Percentiles rank a stretch among this genome's conserved stretches.
Evolutionary conservation across 345 rosid genomes (phyloP).

Genomic region (Gynandropsis gynandra): DNA sequence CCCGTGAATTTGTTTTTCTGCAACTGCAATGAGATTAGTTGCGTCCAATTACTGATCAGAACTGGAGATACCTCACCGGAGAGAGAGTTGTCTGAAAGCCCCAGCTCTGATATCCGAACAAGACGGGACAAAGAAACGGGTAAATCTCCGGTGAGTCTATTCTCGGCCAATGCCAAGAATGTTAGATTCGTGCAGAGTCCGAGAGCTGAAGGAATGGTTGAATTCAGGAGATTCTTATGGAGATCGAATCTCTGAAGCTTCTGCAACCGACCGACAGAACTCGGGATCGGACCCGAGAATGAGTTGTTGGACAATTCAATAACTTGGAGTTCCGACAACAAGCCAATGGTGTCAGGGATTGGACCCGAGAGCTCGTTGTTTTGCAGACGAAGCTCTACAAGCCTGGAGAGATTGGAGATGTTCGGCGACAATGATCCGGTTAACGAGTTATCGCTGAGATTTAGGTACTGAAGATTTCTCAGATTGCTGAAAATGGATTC

Average conservation of each 20-base stretch:
- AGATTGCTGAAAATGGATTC: constrained; percentile 36
- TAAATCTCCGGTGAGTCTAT: constrained; percentile 42
- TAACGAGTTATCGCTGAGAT: constrained; percentile 35
- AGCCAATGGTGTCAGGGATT: constrained; percentile 39
- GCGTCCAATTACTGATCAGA: constrained; percentile 41
- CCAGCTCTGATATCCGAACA: constrained; percentile 25
- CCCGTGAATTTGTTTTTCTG: constrained; percentile 44
- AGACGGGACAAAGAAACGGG: constrained; percentile 49
- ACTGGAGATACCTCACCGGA: constrained; percentile 40
- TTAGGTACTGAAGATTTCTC: constrained; percentile 35
- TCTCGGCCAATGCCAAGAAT: constrained; percentile 45
- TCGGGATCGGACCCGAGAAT: constrained; percentile 44
- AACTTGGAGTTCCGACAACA: constrained; percentile 31
- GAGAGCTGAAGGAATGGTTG: constrained; percentile 47
- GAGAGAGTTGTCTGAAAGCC: constrained; percentile 34
- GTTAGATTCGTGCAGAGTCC: constrained; percentile 47
- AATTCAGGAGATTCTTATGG: constrained; percentile 33
- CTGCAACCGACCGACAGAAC: constrained; percentile 46
- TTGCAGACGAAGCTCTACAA: constrained; percentile 31
- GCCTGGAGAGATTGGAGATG: constrained; percentile 47
- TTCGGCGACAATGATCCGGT: constrained; percentile 35
- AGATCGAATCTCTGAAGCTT: constrained; percentile 37
- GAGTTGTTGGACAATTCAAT: constrained; percentile 37
- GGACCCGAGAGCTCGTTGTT: constrained; percentile 35
- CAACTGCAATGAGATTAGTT: constrained; percentile 40